Evolutionary conservation across 257 asterid genomes (phyloP).

Genomic region (Lavandula angustifolia): DNA sequence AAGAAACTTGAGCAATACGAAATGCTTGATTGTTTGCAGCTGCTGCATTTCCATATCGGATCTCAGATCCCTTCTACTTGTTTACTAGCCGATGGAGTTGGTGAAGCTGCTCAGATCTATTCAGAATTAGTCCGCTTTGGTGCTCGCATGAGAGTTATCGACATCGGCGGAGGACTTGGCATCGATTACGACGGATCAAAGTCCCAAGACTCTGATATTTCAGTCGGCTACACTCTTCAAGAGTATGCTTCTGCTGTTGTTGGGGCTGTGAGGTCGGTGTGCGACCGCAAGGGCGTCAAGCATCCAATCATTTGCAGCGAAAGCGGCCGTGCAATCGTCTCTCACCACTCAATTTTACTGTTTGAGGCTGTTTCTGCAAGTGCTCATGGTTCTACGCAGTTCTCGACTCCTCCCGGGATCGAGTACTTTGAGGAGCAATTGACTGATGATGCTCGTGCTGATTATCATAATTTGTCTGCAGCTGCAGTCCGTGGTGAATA

Average conservation of each 20-base stretch:
- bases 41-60: slow-evolving; percentile 95
- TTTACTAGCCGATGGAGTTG: slow-evolving; percentile 74
- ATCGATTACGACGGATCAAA: slow-evolving; percentile 92
- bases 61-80: slow-evolving; percentile 88
- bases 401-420: slow-evolving; percentile 46
- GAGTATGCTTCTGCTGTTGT: slow-evolving; percentile 92
- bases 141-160: slow-evolving; percentile 76
- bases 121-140: slow-evolving; percentile 84
- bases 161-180: slow-evolving; percentile 97
- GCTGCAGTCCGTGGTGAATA: slow-evolving; percentile 71
- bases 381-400: slow-evolving; percentile 44
- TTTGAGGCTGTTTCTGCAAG: slow-evolving; percentile 77
- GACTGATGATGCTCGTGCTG: slow-evolving; percentile 59
- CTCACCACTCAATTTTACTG: slow-evolving; percentile 85
- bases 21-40: slow-evolving; percentile 85
- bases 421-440: slow-evolving; percentile 55
- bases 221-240: slow-evolving; percentile 68
- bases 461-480: slow-evolving; percentile 58
- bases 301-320: slow-evolving; percentile 93
- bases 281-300: slow-evolving; percentile 63
- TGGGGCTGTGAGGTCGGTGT: slow-evolving; percentile 57
- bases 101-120: slow-evolving; percentile 92
- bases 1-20: slow-evolving; percentile 58
- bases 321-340: slow-evolving; percentile 95
- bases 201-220: slow-evolving; percentile 74